A percentile compares a stretch with the other conserved stretches of the same genome.
Conservation (phyloP, 192 early-diverging fungal species). For the Lobosporangium transversale region DNA sequence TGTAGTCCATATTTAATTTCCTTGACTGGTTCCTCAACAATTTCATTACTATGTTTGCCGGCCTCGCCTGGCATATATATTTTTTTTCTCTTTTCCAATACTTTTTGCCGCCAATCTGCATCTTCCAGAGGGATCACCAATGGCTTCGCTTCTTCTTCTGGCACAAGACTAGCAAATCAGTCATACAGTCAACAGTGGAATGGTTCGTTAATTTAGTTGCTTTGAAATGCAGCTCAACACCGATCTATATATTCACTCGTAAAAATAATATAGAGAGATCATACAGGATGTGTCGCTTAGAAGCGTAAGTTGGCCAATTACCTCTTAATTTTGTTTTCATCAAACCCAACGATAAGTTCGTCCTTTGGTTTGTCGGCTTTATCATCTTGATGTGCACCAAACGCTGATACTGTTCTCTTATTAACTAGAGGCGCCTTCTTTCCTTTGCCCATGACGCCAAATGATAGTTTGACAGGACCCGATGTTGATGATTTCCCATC, state of each 20-base stretch:
- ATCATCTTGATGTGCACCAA: slow-evolving; percentile 54
- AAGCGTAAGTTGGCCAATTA: too few species aligned
- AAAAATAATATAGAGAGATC: not conserved
- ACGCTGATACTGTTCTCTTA: slow-evolving; percentile 12
- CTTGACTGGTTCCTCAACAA: slow-evolving; percentile 12
- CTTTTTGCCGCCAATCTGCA: slow-evolving; percentile 54
- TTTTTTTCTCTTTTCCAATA: slow-evolving; percentile 49
- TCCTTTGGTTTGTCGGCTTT: slow-evolving; percentile 35
- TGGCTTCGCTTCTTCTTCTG: slow-evolving; percentile 43
- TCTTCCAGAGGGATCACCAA: slow-evolving; percentile 58
- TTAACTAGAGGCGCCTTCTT: slow-evolving; percentile 23
- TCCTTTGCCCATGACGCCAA: slow-evolving; percentile 19
- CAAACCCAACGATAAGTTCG: slow-evolving; percentile 58
- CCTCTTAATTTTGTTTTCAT: slow-evolving; percentile 59
- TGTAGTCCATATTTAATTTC: slow-evolving; percentile 34
- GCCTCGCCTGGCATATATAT: slow-evolving; percentile 35
- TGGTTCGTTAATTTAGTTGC: too few species aligned
- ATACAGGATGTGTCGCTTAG: not conserved
- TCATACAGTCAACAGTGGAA: too few species aligned
- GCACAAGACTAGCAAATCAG: slow-evolving; percentile 45
- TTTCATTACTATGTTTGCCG: slow-evolving; percentile 1
- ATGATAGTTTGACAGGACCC: slow-evolving; percentile 30
- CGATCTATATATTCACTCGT: too few species aligned
- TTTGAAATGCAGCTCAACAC: too few species aligned
- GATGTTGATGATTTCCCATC: not conserved